Evolutionary conservation across 1,139 yeast species (phyloP).

Genomic region (Casaregolazyma suthepensis): DNA sequence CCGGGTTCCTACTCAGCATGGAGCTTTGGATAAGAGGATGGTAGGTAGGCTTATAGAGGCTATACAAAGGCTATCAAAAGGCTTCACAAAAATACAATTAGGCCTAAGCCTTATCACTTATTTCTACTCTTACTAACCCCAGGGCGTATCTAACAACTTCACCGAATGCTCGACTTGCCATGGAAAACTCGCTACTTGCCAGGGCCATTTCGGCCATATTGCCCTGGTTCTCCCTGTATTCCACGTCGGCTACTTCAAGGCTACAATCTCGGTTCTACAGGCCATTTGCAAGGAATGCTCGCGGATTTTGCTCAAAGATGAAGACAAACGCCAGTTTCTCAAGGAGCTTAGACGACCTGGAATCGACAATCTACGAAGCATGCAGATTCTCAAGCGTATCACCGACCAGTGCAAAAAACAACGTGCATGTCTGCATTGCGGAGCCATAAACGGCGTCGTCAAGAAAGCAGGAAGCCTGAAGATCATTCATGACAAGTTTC

Average conservation of each 20-base stretch:
- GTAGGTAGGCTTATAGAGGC: conserved; percentile 22
- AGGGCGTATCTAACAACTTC: conserved; percentile 82
- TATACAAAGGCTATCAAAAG: too few relatives aligned
- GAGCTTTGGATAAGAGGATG: conserved; percentile 90
- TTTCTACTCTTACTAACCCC: too few relatives aligned
- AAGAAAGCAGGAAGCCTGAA: conserved; percentile 95
- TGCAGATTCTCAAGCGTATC: conserved; percentile 77
- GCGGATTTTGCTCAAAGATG: conserved; percentile 66
- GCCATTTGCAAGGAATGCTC: conserved; percentile 91
- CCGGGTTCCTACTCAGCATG: conserved; percentile 68
- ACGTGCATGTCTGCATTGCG: conserved; percentile 82
- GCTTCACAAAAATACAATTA: too few relatives aligned
- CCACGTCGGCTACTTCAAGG: conserved; percentile 95
- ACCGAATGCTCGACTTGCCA: conserved; percentile 86
- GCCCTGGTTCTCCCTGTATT: conserved; percentile 91
- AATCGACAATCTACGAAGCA: conserved; percentile 82
- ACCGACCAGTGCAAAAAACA: conserved; percentile 94
- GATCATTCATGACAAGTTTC: conserved; percentile 90
- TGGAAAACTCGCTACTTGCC: conserved; percentile 89
- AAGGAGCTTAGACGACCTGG: conserved; percentile 80
- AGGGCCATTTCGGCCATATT: conserved; percentile 97
- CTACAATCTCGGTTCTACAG: conserved; percentile 82
- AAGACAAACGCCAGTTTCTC: conserved; percentile 60
- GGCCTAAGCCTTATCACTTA: too few relatives aligned
- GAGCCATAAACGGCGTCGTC: conserved; percentile 90